These are phyloP conservation scores for Dipodascopsis tothii DNA, from an alignment of 805 yeast species.

Conservation along the genomic window DNA sequence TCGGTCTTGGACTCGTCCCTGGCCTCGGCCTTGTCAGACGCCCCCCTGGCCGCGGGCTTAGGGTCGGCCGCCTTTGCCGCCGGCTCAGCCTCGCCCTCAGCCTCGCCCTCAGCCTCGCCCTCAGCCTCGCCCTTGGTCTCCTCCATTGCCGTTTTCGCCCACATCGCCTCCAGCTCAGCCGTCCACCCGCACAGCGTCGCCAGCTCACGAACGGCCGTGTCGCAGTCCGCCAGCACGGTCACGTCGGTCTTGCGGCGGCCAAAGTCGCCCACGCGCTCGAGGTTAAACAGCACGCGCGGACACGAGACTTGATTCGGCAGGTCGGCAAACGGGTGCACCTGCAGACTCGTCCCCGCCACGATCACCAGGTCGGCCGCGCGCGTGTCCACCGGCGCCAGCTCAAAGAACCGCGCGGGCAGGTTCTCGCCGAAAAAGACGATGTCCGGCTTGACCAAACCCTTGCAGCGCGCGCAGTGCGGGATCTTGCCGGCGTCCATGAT, in stretches of 20 bases:
- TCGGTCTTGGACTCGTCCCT: too few relatives aligned
- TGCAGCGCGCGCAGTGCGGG: constrained; percentile 54
- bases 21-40: too few relatives aligned
- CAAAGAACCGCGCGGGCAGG: constrained; percentile 64
- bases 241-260: constrained; percentile 55
- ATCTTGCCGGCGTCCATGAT: constrained; percentile 25
- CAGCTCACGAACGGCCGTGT: constrained; percentile 49
- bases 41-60: too few relatives aligned
- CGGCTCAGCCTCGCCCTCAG: too few relatives aligned
- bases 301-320: constrained; percentile 53
- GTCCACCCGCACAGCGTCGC: constrained; percentile 59
- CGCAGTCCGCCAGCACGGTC: constrained; percentile 56
- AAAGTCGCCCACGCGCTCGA: constrained; percentile 66
- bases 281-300: constrained; percentile 62
- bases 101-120: too few relatives aligned
- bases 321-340: constrained; percentile 85
- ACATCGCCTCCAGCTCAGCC: constrained; percentile 9
- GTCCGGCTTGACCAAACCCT: constrained; percentile 80
- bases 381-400: constrained; percentile 54
- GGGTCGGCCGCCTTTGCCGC: too few relatives aligned
- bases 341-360: constrained; percentile 86
- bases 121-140: too few relatives aligned
- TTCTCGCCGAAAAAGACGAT: constrained; percentile 88
- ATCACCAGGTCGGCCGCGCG: constrained; percentile 58
- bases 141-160: too few relatives aligned